Conservation (phyloP, 2,329 filamentous ascomycete species). For the Knoxdaviesia capensis region DNA sequence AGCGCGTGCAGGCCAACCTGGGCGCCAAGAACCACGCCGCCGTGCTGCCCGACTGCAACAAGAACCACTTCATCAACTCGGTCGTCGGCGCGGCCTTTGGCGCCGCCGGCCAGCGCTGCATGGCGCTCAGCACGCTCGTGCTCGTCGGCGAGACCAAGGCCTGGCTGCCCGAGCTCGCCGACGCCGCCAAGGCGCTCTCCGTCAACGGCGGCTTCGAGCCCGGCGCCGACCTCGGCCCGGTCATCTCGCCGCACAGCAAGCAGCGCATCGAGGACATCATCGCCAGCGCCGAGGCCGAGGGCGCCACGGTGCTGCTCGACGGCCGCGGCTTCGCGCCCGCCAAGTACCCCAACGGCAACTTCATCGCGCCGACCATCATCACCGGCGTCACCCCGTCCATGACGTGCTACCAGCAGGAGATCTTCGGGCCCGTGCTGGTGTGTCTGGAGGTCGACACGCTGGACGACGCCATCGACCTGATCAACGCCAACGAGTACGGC, state of each 20-base stretch:
- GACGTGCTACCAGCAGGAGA: slow-evolving; percentile 71
- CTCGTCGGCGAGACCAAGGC: slow-evolving; percentile 71
- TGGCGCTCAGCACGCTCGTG: slow-evolving; percentile 68
- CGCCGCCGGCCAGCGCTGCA: slow-evolving; percentile 69
- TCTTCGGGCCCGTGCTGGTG: slow-evolving; percentile 70
- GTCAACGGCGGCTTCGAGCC: slow-evolving; percentile 69
- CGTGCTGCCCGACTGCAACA: slow-evolving; percentile 71
- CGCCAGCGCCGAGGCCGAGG: slow-evolving; percentile 57
- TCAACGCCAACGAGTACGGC: slow-evolving; percentile 74
- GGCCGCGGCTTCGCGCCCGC: slow-evolving; percentile 53
- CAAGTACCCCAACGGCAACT: slow-evolving; percentile 61
- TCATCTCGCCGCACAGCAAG: slow-evolving; percentile 64
- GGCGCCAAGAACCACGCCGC: slow-evolving; percentile 80
- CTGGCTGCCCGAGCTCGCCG: slow-evolving; percentile 61
- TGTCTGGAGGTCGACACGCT: slow-evolving; percentile 61
- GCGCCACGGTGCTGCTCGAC: slow-evolving; percentile 65
- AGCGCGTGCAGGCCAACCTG: slow-evolving; percentile 74
- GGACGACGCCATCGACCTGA: slow-evolving; percentile 60
- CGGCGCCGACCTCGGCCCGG: slow-evolving; percentile 61
- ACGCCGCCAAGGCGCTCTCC: slow-evolving; percentile 50
- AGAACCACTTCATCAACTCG: slow-evolving; percentile 73
- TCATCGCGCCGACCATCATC: slow-evolving; percentile 69
- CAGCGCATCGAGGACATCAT: slow-evolving; percentile 60
- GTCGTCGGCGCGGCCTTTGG: slow-evolving; percentile 72
- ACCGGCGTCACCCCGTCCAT: slow-evolving; percentile 61